Base-by-base conservation (phyloP, 768 basidiomycete species). In the Fibroporia radiculosa region DNA sequence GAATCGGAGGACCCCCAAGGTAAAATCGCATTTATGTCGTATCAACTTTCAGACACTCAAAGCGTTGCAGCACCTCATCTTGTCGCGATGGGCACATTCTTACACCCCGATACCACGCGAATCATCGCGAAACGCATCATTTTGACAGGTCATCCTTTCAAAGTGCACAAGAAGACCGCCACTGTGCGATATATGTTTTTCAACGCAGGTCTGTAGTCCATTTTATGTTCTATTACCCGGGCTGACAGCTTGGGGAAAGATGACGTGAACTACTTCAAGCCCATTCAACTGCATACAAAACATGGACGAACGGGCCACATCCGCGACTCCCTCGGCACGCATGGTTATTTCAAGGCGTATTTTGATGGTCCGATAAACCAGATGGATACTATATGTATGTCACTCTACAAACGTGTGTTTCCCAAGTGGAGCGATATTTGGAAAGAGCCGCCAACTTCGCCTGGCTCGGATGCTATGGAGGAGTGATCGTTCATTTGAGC, bases 181-280 rank as follows among this genome's bases (percentile, higher is more conserved):
- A 98, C 95, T 5, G 82, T 99, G 55, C 83, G 95, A 44, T 98
- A 97, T 70, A 89, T 99, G 90, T 98, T 98, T 70, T 98, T 99
- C 75, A 84, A 93, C 63, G 56, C 82, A 31, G 84, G 85, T 86
- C 52, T 24, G 72, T 44, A 31, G 25, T 37, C 12, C n/a, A 13
- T 31, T 37, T 28, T 3, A 5, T 35, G n/a, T 42, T 10, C 22
- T 19, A 19, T 38, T 31, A n/a, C 36, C 24, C 38, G 40, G 22
- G 12, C n/a, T 28, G 6, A 44, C 23, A 50, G 23, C 13, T 36
- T 33, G 18, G 32, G 19, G 32, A 14, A 58, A 79, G 90, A 91
- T 36, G 95, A 98, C 60, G 77, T 97, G 39, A 71, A 77, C 32
- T 98, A 93, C 65, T 97, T 87, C 73, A 86, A 90, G 62, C 92